phyloP scores from a whole-genome alignment of 495 filamentous ascomycete species.

The Lophiostoma macrostomum region DNA sequence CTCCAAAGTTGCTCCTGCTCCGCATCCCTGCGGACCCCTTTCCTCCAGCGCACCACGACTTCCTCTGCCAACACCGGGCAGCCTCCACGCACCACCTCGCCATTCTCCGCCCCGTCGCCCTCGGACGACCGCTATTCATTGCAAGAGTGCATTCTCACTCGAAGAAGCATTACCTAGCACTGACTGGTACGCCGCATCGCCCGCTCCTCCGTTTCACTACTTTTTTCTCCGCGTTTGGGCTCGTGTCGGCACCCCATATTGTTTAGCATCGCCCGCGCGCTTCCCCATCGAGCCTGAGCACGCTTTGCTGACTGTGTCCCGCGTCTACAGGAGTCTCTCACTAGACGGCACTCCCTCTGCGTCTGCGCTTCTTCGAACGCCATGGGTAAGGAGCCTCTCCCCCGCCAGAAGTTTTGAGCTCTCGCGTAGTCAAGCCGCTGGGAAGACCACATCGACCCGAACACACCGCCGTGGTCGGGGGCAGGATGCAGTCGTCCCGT shows the following conservation, averaged over 20 bases:
- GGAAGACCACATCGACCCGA: not conserved
- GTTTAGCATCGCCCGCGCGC: conserved; percentile 13
- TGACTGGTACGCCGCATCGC: conserved; percentile 29
- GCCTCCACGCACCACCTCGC: conserved; percentile 11
- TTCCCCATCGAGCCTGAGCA: not conserved
- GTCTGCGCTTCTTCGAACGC: conserved; percentile 31
- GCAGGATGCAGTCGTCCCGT: not conserved
- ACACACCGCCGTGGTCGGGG: not conserved
- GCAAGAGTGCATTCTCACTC: conserved; percentile 27
- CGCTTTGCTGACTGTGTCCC: conserved; percentile 12
- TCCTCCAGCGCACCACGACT: conserved; percentile 31
- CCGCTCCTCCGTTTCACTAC: conserved; percentile 20
- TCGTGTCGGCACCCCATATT: conserved; percentile 23
- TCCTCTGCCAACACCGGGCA: conserved; percentile 28
- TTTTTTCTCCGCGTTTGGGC: conserved; percentile 19
- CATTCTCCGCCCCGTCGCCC: conserved; percentile 2
- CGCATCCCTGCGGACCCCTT: conserved; percentile 31
- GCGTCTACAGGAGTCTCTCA: conserved; percentile 31
- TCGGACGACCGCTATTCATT: conserved; percentile 4
- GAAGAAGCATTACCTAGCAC: conserved; percentile 24
- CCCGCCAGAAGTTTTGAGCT: not conserved
- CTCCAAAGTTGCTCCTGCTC: conserved; percentile 25
- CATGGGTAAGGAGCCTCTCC: conserved; percentile 40
- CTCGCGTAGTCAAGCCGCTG: conserved; percentile 7
- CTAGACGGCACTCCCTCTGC: conserved; percentile 20